Evolutionary conservation across 2,329 filamentous ascomycete species (phyloP).

Genomic region (Alternaria solani): DNA sequence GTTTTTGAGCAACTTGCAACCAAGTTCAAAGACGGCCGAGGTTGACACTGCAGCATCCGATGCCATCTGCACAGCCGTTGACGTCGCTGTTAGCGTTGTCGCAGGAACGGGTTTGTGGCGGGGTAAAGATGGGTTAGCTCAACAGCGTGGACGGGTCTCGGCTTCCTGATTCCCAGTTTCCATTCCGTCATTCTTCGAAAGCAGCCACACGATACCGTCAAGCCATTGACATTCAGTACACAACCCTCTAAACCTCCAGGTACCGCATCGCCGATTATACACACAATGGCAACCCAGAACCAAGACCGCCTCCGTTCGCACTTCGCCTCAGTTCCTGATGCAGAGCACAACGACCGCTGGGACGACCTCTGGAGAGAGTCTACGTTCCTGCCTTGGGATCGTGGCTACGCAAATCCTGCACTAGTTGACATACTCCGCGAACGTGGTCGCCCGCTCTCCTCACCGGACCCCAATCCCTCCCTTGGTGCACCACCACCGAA

Average conservation of each 20-base stretch:
- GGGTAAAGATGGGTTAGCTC: slow-evolving; percentile 4
- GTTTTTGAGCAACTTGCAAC: neutral
- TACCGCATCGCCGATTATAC: neutral
- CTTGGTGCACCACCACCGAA: slow-evolving; percentile 25
- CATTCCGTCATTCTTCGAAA: neutral
- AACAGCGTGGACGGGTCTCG: neutral
- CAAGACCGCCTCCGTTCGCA: slow-evolving; percentile 51
- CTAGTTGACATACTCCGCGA: slow-evolving; percentile 61
- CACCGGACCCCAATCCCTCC: slow-evolving; percentile 26
- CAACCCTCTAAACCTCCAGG: neutral
- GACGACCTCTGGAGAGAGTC: slow-evolving; percentile 18
- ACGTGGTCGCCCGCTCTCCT: slow-evolving; percentile 19
- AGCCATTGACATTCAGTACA: neutral
- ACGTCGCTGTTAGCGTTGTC: slow-evolving; percentile 1
- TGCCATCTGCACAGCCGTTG: slow-evolving; percentile 1
- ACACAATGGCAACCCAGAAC: slow-evolving; percentile 36
- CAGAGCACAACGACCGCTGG: slow-evolving; percentile 45
- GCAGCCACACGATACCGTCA: neutral
- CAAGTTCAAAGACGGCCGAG: neutral
- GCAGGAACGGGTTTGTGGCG: neutral
- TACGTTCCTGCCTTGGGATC: slow-evolving; percentile 65
- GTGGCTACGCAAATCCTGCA: slow-evolving; percentile 65
- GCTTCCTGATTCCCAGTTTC: neutral
- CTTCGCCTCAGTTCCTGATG: slow-evolving; percentile 54
- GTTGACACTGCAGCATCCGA: neutral